Conservation (phyloP, 805 yeast species). For the Huiozyma sinensis region DNA sequence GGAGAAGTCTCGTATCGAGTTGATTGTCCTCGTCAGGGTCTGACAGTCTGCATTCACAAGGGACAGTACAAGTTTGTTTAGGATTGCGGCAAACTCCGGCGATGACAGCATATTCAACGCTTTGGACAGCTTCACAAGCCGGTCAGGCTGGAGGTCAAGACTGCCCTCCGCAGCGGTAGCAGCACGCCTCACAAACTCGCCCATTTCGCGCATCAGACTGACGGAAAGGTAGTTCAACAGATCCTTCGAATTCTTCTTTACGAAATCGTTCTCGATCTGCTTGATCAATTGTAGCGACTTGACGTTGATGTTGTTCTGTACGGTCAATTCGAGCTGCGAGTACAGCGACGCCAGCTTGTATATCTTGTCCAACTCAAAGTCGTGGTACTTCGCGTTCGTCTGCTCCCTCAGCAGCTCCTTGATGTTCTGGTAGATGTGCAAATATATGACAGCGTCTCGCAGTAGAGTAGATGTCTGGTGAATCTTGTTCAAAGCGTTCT, state of each 20-base stretch:
- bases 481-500: constrained; percentile 22
- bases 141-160: constrained; percentile 4
- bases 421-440: constrained; percentile 20
- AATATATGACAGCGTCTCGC: constrained; percentile 21
- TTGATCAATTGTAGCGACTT: constrained; percentile 20
- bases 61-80: constrained; percentile 17
- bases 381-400: not conserved
- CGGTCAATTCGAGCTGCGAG: constrained; percentile 17
- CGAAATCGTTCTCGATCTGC: constrained; percentile 11
- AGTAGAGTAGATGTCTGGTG: constrained; percentile 26
- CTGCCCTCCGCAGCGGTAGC: constrained; percentile 1
- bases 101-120: constrained; percentile 11
- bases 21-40: constrained; percentile 18
- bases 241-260: constrained; percentile 14
- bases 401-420: not conserved
- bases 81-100: constrained; percentile 13
- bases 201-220: constrained; percentile 7
- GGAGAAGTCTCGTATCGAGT: constrained; percentile 21
- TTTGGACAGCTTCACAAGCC: constrained; percentile 3
- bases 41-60: constrained; percentile 13
- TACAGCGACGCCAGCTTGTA: constrained; percentile 17
- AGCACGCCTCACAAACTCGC: too few species aligned
- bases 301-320: constrained; percentile 20
- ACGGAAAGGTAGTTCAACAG: constrained; percentile 11
- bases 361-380: constrained; percentile 7